Evolutionary conservation across 1,284 basidiomycete species (phyloP).

Genomic region (Moniliophthora roreri): DNA sequence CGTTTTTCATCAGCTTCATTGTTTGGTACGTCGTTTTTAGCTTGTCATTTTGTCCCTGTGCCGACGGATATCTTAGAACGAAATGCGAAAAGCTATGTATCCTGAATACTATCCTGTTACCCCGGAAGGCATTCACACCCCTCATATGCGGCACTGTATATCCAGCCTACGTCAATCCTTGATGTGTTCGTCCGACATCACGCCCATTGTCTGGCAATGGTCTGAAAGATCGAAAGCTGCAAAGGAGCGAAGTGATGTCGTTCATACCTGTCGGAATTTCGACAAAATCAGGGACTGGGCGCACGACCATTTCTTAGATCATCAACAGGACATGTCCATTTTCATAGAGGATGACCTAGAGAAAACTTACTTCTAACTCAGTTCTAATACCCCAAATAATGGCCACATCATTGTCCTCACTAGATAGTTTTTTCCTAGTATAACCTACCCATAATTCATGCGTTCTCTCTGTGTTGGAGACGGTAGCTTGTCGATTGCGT

Average conservation of each 20-base stretch:
- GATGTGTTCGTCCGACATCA: constrained; percentile 21
- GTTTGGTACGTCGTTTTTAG: constrained; percentile 16
- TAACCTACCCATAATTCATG: no score
- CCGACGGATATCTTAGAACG: constrained; percentile 5
- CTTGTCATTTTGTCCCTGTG: background rate
- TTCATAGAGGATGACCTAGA: constrained; percentile 21
- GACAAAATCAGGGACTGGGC: constrained; percentile 20
- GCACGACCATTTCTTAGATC: constrained; percentile 17
- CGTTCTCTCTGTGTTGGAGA: no score
- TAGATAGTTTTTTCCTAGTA: no score
- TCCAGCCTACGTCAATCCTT: constrained; percentile 16
- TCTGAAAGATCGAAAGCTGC: constrained; percentile 20
- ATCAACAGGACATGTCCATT: constrained; percentile 23
- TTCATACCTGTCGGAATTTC: constrained; percentile 24
- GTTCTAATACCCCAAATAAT: no score
- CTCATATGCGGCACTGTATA: constrained; percentile 17
- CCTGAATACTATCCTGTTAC: constrained; percentile 16
- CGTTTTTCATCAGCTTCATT: constrained; percentile 16
- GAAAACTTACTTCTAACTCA: constrained; percentile 4
- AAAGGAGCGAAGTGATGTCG: constrained; percentile 21
- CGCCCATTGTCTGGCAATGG: constrained; percentile 26
- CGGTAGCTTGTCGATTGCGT: no score
- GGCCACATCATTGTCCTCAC: no score
- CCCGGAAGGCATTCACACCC: constrained; percentile 16
- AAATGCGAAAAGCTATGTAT: constrained; percentile 18